phyloP scores from a whole-genome alignment of 257 asterid genomes.

The Henckelia pumila region DNA sequence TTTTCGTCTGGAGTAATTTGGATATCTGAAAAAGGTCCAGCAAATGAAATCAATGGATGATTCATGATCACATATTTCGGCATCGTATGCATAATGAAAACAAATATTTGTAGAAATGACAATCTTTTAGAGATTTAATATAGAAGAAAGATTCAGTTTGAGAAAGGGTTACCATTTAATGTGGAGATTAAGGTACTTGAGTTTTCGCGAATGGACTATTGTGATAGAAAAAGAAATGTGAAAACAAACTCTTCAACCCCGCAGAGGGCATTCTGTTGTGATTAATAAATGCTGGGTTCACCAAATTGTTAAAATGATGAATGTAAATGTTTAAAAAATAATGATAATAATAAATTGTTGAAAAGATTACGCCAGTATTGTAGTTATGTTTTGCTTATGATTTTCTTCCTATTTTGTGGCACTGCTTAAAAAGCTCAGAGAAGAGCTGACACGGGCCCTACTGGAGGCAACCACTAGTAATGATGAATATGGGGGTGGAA shows the following conservation, averaged over 20 bases:
- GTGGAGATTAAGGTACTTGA: background rate
- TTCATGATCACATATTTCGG: background rate
- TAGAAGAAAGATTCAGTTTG: background rate
- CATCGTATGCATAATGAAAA: background rate
- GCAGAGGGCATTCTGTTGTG: background rate
- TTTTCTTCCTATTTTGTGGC: conserved; percentile 15
- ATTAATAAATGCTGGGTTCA: background rate
- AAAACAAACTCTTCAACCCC: background rate
- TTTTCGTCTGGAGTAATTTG: background rate
- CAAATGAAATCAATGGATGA: background rate
- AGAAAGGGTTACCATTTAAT: background rate
- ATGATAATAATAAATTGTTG: no score
- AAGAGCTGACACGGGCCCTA: conserved; percentile 79
- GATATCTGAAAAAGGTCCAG: background rate
- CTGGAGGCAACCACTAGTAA: conserved; percentile 48
- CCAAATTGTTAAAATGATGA: no score
- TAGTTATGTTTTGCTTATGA: conserved; percentile 23
- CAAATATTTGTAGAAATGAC: no score
- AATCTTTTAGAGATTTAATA: no score
- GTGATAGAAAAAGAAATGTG: background rate
- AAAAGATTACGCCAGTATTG: conserved; percentile 17
- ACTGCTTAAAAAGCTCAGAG: conserved; percentile 76
- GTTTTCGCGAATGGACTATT: background rate
- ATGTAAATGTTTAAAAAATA: no score
- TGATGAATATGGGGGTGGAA: conserved; percentile 29